Evolutionary conservation across 306 rosid genomes (phyloP), one percentile per base, ranked within the genome.

Genomic region (Cotoneaster glaucophyllus): DNA sequence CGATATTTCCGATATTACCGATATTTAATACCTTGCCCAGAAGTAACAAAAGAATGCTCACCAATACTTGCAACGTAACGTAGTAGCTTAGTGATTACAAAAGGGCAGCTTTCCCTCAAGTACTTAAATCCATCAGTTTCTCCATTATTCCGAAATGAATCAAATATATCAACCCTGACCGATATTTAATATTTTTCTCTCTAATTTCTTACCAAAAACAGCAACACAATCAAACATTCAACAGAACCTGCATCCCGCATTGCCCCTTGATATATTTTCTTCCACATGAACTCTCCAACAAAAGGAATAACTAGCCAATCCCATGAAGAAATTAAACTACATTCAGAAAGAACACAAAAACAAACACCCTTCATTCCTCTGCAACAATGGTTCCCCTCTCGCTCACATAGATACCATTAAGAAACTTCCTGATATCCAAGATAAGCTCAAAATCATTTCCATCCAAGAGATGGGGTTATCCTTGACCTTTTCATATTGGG

Each of bases 331-430:
- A 54, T 29, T 9, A 78, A 78, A 10, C 72, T 62, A 26, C 65
- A 45, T 13, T 45, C 64, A 41, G 32, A 65, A 69, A 72, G 53
- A 21, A 57, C 18, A 69, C 59, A n/a, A 58, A 65, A 69, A 19
- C 74, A 58, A 54, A 28, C 56, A 63, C 54, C 11, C 22, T 50
- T 81, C 80, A 86, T 64, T 90, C 93, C 9, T 85, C 88, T 0
- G 3, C 67, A n/a, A 48, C 3, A 31, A 92, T 82, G 14, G 86
- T 53, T 11, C 92, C 97, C 90, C 44, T 90, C 77, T 92, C 92
- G 4, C 93, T 90, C 3, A 92, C 96, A 68, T 92, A 92, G 41
- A 92, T 92, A 71, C 97, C 93, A 25, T 92, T 92, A 71, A 92
- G 90, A 28, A 92, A 92, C 89, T 92, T 92, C 78, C 97, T 53